These are phyloP conservation scores for Xylaria nigripes DNA, from an alignment of 495 filamentous ascomycete genomes.

Conservation along the genomic window DNA sequence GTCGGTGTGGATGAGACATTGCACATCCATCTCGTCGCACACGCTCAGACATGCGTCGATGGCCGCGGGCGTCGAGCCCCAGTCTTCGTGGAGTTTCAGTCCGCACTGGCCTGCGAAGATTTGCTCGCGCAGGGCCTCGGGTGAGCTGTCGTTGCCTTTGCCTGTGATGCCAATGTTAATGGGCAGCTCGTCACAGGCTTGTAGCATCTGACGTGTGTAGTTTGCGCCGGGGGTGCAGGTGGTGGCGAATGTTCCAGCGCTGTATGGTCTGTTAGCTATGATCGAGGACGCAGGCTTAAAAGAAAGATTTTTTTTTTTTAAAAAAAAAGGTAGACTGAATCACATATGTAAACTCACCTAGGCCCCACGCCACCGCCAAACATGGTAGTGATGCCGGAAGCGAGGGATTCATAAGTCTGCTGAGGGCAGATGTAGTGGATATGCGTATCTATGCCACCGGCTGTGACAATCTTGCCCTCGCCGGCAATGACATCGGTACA, in stretches of 20 bases:
- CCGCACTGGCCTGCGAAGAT: conserved; percentile 77
- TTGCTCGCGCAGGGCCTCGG: conserved; percentile 68
- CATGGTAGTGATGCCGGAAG: conserved; percentile 86
- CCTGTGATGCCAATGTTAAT: conserved; percentile 91
- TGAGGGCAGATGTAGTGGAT: conserved; percentile 98
- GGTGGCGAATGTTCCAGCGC: conserved; percentile 88
- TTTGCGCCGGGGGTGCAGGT: conserved; percentile 85
- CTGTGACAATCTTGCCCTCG: conserved; percentile 87
- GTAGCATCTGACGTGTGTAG: conserved; percentile 88
- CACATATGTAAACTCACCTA: conserved; percentile 35
- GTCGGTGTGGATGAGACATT: conserved; percentile 96
- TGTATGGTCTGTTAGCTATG: conserved; percentile 26
- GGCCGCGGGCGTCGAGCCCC: conserved; percentile 86
- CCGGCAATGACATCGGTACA: conserved; percentile 96
- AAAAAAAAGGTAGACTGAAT: neutral
- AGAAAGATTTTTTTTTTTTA: too few relatives aligned
- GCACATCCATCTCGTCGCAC: conserved; percentile 86
- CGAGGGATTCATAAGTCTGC: conserved; percentile 77
- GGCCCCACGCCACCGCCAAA: conserved; percentile 93
- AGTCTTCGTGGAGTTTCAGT: conserved; percentile 95
- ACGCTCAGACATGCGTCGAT: conserved; percentile 85
- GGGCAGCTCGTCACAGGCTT: conserved; percentile 78
- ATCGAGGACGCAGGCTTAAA: neutral
- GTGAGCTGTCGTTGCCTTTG: conserved; percentile 87
- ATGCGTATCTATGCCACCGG: conserved; percentile 86